Base-by-base conservation (phyloP, 1,284 basidiomycete genomes). In the Ganoderma multipileum region DNA sequence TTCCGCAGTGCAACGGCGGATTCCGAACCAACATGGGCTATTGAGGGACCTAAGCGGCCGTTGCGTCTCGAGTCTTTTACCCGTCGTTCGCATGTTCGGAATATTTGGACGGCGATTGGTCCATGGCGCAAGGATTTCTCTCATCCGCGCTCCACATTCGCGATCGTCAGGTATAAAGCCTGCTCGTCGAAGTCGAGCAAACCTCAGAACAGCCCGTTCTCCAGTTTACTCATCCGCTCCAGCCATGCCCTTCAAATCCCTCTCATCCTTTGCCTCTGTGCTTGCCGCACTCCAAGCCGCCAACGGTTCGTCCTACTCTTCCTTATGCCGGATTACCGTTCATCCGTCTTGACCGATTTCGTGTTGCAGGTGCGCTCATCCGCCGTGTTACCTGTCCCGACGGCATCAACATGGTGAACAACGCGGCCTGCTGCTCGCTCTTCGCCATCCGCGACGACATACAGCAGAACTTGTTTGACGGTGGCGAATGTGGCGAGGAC, bases 361-460 rank as follows among this genome's bases (percentile, higher is more conserved):
- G 23, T 52, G 47, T 26, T 52, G 23, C 33, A 75, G 75, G 70
- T 58, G 75, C 74, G 36, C 65, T 76, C 60, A 72, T 70, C 28
- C 71, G 71, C 50, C 74, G 73, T 28, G 74, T 73, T 28, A 69
- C 75, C 33, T 76, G 75, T 62, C 69, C 74, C 50, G 74, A 74
- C 61, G 75, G 75, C 55, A 60, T 65, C 23, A 72, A 78, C 60
- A 77, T 75, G n/a, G 81, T 79, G 36, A 75, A 79, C 1, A 81
- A 83, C 68, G 78, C 73, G 36, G 81, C 81, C 5, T 83, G 82
- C 74, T 83, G 82, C 71, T 72, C 76, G 63, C 73, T 77, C 58
- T 83, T 82, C 77, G 76, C 81, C 41, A 73, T 82, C 36, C 75
- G 79, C 20, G 79, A 81, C 20, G 79, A 80, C 61, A 74, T 83